Evolutionary conservation across 176 grass and related monocot species (phyloP).

Genomic region (Aechmea fasciata): DNA sequence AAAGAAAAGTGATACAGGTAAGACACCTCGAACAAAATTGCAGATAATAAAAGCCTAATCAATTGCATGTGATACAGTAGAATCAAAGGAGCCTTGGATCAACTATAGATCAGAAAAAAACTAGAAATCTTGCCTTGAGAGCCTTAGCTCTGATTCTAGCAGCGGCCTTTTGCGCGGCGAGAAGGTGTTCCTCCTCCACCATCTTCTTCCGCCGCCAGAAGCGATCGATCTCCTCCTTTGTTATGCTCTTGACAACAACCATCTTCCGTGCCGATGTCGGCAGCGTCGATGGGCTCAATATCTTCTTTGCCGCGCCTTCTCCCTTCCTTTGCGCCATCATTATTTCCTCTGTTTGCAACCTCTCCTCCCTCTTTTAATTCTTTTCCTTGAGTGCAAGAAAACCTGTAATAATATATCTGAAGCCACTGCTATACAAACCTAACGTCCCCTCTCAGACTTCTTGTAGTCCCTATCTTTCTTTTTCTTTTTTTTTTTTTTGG

Average conservation of each 20-base stretch:
- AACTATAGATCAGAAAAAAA: neutral
- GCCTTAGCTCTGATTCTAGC: constrained; percentile 17
- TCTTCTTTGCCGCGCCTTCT: neutral
- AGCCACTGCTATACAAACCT: neutral
- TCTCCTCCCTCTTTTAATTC: neutral
- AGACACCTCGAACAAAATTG: no score
- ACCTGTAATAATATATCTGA: neutral
- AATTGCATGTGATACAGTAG: no score
- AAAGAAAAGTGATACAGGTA: no score
- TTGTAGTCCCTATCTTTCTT: neutral
- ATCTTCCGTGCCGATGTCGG: neutral
- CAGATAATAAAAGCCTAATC: no score
- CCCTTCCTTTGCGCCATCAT: neutral
- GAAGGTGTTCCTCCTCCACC: constrained; percentile 20
- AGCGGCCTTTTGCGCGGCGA: constrained; percentile 20
- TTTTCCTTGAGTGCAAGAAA: neutral
- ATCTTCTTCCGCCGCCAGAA: constrained; percentile 24
- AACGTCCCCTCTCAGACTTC: neutral
- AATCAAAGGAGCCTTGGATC: no score
- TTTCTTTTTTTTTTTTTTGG: neutral
- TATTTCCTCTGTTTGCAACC: neutral
- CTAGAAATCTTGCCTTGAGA: constrained; percentile 1
- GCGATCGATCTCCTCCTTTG: constrained; percentile 16
- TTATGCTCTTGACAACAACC: constrained; percentile 15
- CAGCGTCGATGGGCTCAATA: neutral